Base-by-base conservation (phyloP, 2,329 filamentous ascomycete species). In the Fusarium tricinctum region DNA sequence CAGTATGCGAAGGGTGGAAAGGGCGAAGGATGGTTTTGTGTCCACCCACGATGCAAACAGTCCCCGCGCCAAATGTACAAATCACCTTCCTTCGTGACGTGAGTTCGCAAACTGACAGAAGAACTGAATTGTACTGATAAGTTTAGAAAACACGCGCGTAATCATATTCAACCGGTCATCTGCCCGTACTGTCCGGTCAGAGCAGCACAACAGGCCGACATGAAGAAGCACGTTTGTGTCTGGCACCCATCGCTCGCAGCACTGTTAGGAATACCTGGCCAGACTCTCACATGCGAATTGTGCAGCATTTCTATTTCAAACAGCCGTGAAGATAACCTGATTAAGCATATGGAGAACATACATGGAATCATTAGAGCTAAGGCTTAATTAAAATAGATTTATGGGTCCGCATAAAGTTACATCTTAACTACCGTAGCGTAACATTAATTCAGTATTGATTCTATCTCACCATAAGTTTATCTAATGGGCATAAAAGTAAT, bases 171-270 rank as follows among this genome's bases (percentile, higher is more conserved):
- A n/a, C 49, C 49, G 5, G 49, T 51, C 6, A 23, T 32, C 6
- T 51, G 49, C 28, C 49, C 49, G n/a, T 6, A 9, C 42, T 51
- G 49, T 7, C 19, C 38, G 20, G n/a, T n/a, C 17, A 51, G 4
- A n/a, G 20, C 3, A 6, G 49, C 49, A 8, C 35, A 51, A 15
- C 38, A 51, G 26, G 14, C 5, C 1, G 26, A 51, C 22, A 51
- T 32, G 49, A 43, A 42, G 32, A 51, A 26, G 19, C 49, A 43
- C 20, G 49, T 43, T 23, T 38, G 8, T 23, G 38, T 51, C 20
- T 51, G 14, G 13, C 49, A 51, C 15, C 15, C 5, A 8, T 51
- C 19, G 17, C 26, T 51, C n/a, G 49, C 49, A 17, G 30, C 14
- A 8, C 4, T 1, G 19, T 14, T 51, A 4, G 38, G 26, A 7